phyloP scores from a whole-genome alignment of 495 filamentous ascomycete species.

The Choiromyces venosus region DNA sequence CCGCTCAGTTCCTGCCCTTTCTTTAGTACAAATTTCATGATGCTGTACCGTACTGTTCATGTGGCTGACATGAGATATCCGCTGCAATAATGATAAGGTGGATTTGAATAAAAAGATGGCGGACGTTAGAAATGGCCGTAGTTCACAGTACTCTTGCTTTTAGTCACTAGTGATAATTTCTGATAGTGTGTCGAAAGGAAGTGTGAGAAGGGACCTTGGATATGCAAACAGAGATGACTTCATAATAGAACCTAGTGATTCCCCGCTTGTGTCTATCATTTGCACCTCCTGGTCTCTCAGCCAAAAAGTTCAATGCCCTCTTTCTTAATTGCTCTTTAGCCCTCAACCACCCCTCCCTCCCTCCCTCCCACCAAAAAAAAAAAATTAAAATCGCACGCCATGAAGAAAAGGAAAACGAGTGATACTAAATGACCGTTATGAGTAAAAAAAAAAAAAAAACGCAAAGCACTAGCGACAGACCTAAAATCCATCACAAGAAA shows the following conservation, averaged over 20 bases:
- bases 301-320: background rate
- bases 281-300: background rate
- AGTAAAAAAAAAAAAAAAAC: no score
- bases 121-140: no score
- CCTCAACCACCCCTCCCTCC: no score
- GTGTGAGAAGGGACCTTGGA: background rate
- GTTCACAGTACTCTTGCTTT: background rate
- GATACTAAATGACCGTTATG: no score
- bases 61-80: background rate
- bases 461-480: no score
- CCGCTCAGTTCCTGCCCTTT: background rate
- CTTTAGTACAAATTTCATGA: background rate
- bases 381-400: no score
- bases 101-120: background rate
- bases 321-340: background rate
- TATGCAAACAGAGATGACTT: background rate
- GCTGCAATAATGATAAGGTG: background rate
- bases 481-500: no score
- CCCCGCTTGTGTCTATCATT: background rate
- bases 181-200: background rate
- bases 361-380: no score
- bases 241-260: background rate
- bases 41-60: background rate
- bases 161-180: background rate
- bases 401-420: no score